Conservation (phyloP, 2,329 filamentous ascomycete species). For the Teratosphaeria epicoccoides region DNA sequence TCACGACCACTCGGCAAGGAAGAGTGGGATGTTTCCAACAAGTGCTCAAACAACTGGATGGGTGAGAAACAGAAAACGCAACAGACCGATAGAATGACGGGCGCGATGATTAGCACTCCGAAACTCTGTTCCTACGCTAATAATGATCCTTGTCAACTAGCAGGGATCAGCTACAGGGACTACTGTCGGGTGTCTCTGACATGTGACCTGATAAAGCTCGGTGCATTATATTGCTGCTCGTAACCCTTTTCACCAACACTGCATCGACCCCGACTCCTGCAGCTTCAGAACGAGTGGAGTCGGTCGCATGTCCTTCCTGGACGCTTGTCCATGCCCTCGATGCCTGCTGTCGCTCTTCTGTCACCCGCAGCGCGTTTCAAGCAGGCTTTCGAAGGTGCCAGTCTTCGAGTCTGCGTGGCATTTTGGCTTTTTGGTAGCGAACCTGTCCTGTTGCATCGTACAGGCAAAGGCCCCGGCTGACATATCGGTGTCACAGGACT, state of each 20-base stretch:
- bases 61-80: background rate
- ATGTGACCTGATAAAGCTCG: background rate
- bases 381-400: slow-evolving; percentile 53
- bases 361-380: slow-evolving; percentile 45
- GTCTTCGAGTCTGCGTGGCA: slow-evolving; percentile 61
- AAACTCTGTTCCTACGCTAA: no score
- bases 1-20: no score
- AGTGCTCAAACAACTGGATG: background rate
- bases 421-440: slow-evolving; percentile 87
- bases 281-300: no score
- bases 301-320: no score
- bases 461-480: background rate
- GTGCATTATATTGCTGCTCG: no score
- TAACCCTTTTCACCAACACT: no score
- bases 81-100: background rate
- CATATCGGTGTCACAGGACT: slow-evolving; percentile 45
- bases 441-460: background rate
- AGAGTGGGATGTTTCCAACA: background rate
- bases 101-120: background rate
- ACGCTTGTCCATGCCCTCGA: slow-evolving; percentile 33
- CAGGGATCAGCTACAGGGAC: background rate
- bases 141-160: background rate
- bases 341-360: slow-evolving; percentile 44
- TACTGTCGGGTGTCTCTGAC: background rate
- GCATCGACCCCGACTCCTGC: no score